Conservation (phyloP, 2,329 filamentous ascomycete species). For the Tothia fuscella region DNA sequence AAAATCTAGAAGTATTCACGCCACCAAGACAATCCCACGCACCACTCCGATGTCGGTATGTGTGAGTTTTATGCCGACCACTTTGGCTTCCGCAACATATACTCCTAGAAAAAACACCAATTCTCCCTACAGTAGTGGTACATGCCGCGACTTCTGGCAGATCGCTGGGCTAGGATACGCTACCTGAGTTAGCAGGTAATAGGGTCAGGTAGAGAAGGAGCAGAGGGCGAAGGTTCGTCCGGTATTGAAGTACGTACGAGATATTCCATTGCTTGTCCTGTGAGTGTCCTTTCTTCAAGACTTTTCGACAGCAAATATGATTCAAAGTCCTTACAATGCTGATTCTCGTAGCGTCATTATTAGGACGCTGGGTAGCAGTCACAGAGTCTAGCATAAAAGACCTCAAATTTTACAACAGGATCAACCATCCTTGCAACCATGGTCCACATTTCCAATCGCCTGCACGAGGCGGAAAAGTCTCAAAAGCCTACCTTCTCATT, state of each 20-base stretch:
- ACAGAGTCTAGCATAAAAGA: background rate
- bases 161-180: slow-evolving; percentile 35
- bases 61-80: no score
- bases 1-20: no score
- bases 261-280: background rate
- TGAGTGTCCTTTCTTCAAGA: background rate
- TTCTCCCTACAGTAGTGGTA: slow-evolving; percentile 17
- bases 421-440: slow-evolving; percentile 24
- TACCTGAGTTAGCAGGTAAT: slow-evolving; percentile 29
- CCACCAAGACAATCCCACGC: no score
- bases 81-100: no score
- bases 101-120: no score
- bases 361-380: no score
- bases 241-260: background rate
- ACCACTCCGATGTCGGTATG: no score
- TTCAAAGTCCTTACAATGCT: background rate
- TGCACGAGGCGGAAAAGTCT: slow-evolving; percentile 67
- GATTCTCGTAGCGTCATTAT: background rate
- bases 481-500: slow-evolving; percentile 89
- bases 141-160: slow-evolving; percentile 44
- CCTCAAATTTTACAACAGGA: slow-evolving; percentile 7
- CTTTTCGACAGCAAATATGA: background rate
- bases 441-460: slow-evolving; percentile 95
- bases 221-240: background rate
- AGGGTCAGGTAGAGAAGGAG: background rate